These are phyloP conservation scores for Pythium insidiosum DNA, from an alignment of 352 stramenopile species.

Conservation along the genomic window DNA sequence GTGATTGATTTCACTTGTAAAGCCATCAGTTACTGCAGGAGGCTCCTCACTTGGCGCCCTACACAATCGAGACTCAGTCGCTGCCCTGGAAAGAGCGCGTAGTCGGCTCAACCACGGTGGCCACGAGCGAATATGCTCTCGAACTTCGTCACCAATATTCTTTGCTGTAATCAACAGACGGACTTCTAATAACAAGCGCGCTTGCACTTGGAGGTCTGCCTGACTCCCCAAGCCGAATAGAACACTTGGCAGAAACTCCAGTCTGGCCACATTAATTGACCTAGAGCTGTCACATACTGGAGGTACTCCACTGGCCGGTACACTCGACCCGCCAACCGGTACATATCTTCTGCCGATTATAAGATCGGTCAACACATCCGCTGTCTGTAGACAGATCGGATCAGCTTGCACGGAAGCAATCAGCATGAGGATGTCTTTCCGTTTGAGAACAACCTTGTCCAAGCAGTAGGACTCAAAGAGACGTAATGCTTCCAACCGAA, in stretches of 20 bases:
- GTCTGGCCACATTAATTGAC: slow-evolving; percentile 33
- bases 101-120: slow-evolving; percentile 54
- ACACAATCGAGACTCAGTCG: not conserved
- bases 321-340: not conserved
- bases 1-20: slow-evolving; percentile 38
- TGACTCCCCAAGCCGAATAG: slow-evolving; percentile 40
- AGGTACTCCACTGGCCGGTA: too few species aligned
- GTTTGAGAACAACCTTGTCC: slow-evolving; percentile 50
- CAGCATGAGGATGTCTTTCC: slow-evolving; percentile 56
- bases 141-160: slow-evolving; percentile 35
- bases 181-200: slow-evolving; percentile 45
- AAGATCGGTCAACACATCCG: slow-evolving; percentile 53
- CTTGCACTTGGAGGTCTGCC: slow-evolving; percentile 42
- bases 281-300: slow-evolving; percentile 7
- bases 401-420: slow-evolving; percentile 41
- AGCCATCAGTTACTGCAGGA: slow-evolving; percentile 7
- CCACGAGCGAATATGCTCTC: slow-evolving; percentile 71
- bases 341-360: slow-evolving; percentile 42
- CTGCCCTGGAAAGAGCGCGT: slow-evolving; percentile 18
- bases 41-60: not conserved
- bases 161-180: slow-evolving; percentile 30
- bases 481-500: slow-evolving; percentile 50
- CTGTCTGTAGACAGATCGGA: slow-evolving; percentile 30
- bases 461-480: slow-evolving; percentile 67
- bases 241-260: slow-evolving; percentile 49